phyloP scores from a whole-genome alignment of 257 asterid genomes.

The Gynochthodes officinalis region DNA sequence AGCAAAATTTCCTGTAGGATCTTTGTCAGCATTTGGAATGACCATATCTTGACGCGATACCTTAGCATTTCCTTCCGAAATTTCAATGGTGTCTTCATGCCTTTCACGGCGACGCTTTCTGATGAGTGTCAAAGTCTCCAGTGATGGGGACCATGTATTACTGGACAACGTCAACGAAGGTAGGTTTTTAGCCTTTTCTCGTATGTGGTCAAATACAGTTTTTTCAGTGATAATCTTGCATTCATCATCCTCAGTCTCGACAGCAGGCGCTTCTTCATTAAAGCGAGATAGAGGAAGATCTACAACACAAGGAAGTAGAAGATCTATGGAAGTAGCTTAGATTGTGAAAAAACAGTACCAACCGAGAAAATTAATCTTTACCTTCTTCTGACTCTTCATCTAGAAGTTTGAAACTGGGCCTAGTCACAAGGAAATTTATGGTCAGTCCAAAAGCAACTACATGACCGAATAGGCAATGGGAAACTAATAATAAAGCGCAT shows the following conservation, averaged over 20 bases:
- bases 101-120: slow-evolving; percentile 77
- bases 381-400: slow-evolving; percentile 72
- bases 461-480: neutral
- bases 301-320: slow-evolving; percentile 1
- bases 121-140: slow-evolving; percentile 60
- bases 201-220: slow-evolving; percentile 82
- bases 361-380: slow-evolving; percentile 28
- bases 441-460: slow-evolving; percentile 4
- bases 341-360: slow-evolving; percentile 19
- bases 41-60: slow-evolving; percentile 22
- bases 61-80: slow-evolving; percentile 34
- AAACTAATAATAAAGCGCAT: slow-evolving; percentile 2
- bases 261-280: slow-evolving; percentile 37
- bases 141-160: slow-evolving; percentile 49
- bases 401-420: slow-evolving; percentile 88
- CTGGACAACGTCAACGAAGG: slow-evolving; percentile 50
- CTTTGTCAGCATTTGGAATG: slow-evolving; percentile 28
- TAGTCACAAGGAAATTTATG: slow-evolving; percentile 35
- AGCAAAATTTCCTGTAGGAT: slow-evolving; percentile 24
- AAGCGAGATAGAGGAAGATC: slow-evolving; percentile 19
- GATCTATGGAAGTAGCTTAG: slow-evolving; percentile 17
- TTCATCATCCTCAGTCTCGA: slow-evolving; percentile 55
- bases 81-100: slow-evolving; percentile 44
- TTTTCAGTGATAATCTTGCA: slow-evolving; percentile 65
- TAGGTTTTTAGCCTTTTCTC: slow-evolving; percentile 67